Percentiles rank a stretch among this genome's conserved stretches.
These are phyloP conservation scores for Albizia julibrissin DNA, from an alignment of 306 rosid genomes.

Conservation along the genomic window DNA sequence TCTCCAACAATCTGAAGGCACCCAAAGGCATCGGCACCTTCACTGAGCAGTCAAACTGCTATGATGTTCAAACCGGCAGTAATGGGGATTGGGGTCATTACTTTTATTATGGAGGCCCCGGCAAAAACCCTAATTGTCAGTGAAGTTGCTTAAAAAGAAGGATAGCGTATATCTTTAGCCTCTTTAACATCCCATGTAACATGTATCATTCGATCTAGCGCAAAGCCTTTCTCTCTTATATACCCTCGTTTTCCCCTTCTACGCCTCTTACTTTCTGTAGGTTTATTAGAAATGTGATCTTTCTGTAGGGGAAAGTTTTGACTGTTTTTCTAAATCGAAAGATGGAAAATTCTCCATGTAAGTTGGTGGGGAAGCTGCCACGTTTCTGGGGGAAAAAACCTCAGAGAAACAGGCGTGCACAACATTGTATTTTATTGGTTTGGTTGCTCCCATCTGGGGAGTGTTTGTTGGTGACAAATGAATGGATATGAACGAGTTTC, in stretches of 20 bases:
- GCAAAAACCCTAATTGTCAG: slow-evolving; percentile 77
- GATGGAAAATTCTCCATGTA: slow-evolving; percentile 65
- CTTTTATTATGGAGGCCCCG: slow-evolving; percentile 99
- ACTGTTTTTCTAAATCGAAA: slow-evolving; percentile 39
- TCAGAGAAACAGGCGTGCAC: slow-evolving; percentile 61
- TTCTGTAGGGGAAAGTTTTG: slow-evolving; percentile 88
- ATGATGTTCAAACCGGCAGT: slow-evolving; percentile 92
- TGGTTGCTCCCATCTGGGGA: slow-evolving; percentile 68
- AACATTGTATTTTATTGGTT: slow-evolving; percentile 65
- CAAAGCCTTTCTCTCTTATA: slow-evolving; percentile 42
- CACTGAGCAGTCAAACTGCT: slow-evolving; percentile 90
- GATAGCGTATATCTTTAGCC: not conserved
- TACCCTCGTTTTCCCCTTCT: slow-evolving; percentile 6
- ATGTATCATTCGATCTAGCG: slow-evolving; percentile 63
- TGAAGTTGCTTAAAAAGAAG: slow-evolving; percentile 33
- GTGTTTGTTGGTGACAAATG: slow-evolving; percentile 60
- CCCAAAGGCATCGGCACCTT: slow-evolving; percentile 85
- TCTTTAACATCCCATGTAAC: slow-evolving; percentile 41
- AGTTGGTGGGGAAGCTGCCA: slow-evolving; percentile 62
- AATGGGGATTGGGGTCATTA: slow-evolving; percentile 98
- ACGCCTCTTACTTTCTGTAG: not conserved
- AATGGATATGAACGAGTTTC: slow-evolving; percentile 22
- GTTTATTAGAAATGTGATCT: slow-evolving; percentile 20
- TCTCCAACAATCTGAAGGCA: slow-evolving; percentile 88
- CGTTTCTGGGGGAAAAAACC: slow-evolving; percentile 63